Evolutionary conservation across 108 stramenopile genomes (phyloP), one percentile per base, ranked within the genome.

Genomic region (Aurantiochytrium sp.): DNA sequence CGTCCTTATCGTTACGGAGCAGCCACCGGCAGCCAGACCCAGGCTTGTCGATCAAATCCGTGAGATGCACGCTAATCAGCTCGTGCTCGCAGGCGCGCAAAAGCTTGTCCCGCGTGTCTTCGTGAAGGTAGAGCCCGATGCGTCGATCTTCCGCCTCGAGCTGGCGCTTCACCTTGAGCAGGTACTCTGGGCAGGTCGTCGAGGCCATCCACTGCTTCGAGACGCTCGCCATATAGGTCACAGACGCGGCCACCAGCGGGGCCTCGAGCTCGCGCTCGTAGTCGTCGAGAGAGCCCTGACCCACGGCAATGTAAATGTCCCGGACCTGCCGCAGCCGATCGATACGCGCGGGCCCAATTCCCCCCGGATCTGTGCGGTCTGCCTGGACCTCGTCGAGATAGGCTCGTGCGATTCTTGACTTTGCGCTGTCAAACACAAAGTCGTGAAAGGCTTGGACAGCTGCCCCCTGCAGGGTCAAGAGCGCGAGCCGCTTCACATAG

Each of bases 251-350:
- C 42, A 99, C 92, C n/a, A 99, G 93, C 4, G 97, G 94, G 86
- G 91, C 92, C 90, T 99, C 98, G 81, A 99, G 88, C 85, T 98
- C 97, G 21, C 88, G 91, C 6, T 92, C 95, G 94, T 98, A 99
- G 0, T 95, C 93, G 52, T 98, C 97, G 24, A 98, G 91, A 30
- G 85, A 55, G 10, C 96, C 96, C 97, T 97, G 96, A 1, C 73
- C 73, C 96, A 98, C 97, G 88, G 93, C 93, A 90, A 99, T 97
- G 91, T 95, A 98, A 22, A 99, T 94, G 88, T 98, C 97, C 17
- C 97, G 93, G 87, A 96, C 96, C 42, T 88, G 91, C 93, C 97
- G 96, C 86, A 99, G 87, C 27, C 98, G 91, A 24, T 93, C 93
- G 88, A 96, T 94, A 88, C 98, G 98, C 87, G 98, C 95, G 88